Percentiles rank a stretch among this genome's conserved stretches.
phyloP scores from a whole-genome alignment of 495 filamentous ascomycete species.

The Hyaloscypha hepaticicola region DNA sequence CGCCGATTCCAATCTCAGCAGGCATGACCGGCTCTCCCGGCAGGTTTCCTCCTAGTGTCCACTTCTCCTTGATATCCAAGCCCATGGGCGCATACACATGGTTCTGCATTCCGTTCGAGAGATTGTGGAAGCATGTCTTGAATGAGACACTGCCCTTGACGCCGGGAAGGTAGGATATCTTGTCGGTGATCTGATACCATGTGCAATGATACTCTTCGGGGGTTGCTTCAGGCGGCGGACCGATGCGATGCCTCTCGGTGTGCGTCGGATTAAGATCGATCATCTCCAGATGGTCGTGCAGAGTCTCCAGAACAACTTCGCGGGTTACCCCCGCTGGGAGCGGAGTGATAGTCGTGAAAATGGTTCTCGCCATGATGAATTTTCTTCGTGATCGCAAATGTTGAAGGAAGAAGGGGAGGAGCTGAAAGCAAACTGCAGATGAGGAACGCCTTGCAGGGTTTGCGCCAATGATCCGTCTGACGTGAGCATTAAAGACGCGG shows the following conservation, averaged over 20 bases:
- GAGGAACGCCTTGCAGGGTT: background rate
- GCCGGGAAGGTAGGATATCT: slow-evolving; percentile 72
- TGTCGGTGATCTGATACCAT: slow-evolving; percentile 74
- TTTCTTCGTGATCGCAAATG: background rate
- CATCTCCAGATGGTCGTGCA: slow-evolving; percentile 74
- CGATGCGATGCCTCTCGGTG: slow-evolving; percentile 59
- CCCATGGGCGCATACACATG: slow-evolving; percentile 70
- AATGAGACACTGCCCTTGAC: slow-evolving; percentile 66
- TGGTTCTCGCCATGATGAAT: slow-evolving; percentile 31
- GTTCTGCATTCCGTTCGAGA: slow-evolving; percentile 66
- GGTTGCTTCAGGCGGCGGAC: slow-evolving; percentile 57
- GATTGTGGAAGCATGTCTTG: slow-evolving; percentile 71
- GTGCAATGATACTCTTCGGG: slow-evolving; percentile 64
- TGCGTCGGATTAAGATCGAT: slow-evolving; percentile 81
- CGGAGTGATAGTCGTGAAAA: slow-evolving; percentile 68
- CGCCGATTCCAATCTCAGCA: slow-evolving; percentile 58
- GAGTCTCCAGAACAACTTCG: slow-evolving; percentile 61
- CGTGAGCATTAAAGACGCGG: background rate
- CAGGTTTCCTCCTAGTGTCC: slow-evolving; percentile 59
- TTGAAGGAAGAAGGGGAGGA: background rate
- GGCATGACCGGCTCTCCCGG: slow-evolving; percentile 60
- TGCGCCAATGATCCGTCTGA: background rate
- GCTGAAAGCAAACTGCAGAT: background rate
- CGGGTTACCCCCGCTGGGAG: slow-evolving; percentile 64
- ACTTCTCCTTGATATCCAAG: slow-evolving; percentile 70